A percentile compares a stretch with the other conserved stretches of the same genome.
Evolutionary conservation across 73 alveolate species (phyloP).

Genomic region (Tetrahymena malaccensis): DNA sequence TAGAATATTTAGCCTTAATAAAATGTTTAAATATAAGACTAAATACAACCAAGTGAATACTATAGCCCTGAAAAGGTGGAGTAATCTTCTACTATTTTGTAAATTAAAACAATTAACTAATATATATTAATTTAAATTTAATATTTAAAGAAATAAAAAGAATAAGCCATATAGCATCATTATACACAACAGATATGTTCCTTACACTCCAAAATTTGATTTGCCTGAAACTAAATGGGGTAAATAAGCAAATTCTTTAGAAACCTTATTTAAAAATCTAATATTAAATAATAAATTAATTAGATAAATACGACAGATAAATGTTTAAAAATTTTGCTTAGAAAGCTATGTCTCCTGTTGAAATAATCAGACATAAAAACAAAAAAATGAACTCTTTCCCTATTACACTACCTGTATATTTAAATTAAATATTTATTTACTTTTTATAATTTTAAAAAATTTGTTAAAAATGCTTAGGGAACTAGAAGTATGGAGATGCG

Average conservation of each 20-base stretch:
- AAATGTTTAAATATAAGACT: not conserved
- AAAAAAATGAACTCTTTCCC: not conserved
- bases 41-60: not conserved
- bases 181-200: not conserved
- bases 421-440: no score
- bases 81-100: not conserved
- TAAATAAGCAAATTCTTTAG: not conserved
- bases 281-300: no score
- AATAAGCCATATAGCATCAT: not conserved
- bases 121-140: not conserved
- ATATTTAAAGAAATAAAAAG: not conserved
- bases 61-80: not conserved
- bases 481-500: not conserved
- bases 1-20: not conserved
- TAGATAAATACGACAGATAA: not conserved
- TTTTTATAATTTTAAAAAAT: not conserved
- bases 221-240: not conserved
- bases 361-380: not conserved
- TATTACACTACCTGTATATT: not conserved
- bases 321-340: not conserved
- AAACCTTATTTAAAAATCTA: not conserved
- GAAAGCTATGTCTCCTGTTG: not conserved
- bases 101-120: not conserved
- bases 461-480: not conserved
- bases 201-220: not conserved